A percentile compares a stretch with the other conserved stretches of the same genome.
Conservation (phyloP, 768 basidiomycete genomes). For the Termitomyces heimii region DNA sequence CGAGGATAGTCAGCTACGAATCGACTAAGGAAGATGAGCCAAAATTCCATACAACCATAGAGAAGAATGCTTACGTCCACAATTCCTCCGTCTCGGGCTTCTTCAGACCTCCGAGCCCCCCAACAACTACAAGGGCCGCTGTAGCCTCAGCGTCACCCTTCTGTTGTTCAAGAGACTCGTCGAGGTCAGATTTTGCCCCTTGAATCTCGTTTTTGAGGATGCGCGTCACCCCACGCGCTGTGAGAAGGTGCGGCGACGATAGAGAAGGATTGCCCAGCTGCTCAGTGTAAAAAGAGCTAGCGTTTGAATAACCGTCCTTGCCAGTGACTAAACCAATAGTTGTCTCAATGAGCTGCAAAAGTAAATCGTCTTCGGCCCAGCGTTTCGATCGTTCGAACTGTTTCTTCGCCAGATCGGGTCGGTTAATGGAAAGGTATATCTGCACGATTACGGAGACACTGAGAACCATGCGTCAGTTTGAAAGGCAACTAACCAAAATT, state of each 20-base stretch:
- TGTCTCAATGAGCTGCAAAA: slow-evolving; percentile 88
- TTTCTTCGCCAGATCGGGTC: slow-evolving; percentile 81
- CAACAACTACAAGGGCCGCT: slow-evolving; percentile 61
- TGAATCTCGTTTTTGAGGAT: slow-evolving; percentile 70
- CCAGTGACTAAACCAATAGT: slow-evolving; percentile 71
- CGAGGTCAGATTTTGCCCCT: slow-evolving; percentile 76
- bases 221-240: slow-evolving; percentile 74
- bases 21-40: slow-evolving; percentile 22
- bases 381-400: slow-evolving; percentile 79
- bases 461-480: slow-evolving; percentile 1
- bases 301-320: slow-evolving; percentile 56
- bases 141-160: slow-evolving; percentile 59
- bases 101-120: slow-evolving; percentile 53
- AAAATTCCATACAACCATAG: not conserved
- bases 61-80: slow-evolving; percentile 52
- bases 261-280: slow-evolving; percentile 78
- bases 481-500: not conserved
- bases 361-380: slow-evolving; percentile 85
- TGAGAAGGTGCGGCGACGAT: slow-evolving; percentile 66
- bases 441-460: slow-evolving; percentile 83
- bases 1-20: slow-evolving; percentile 47
- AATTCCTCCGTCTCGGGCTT: slow-evolving; percentile 58
- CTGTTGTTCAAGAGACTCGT: slow-evolving; percentile 63
- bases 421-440: slow-evolving; percentile 86
- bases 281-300: slow-evolving; percentile 70